These are phyloP conservation scores for Mycogone perniciosa DNA, from an alignment of 2,329 filamentous ascomycete species.

Conservation along the genomic window DNA sequence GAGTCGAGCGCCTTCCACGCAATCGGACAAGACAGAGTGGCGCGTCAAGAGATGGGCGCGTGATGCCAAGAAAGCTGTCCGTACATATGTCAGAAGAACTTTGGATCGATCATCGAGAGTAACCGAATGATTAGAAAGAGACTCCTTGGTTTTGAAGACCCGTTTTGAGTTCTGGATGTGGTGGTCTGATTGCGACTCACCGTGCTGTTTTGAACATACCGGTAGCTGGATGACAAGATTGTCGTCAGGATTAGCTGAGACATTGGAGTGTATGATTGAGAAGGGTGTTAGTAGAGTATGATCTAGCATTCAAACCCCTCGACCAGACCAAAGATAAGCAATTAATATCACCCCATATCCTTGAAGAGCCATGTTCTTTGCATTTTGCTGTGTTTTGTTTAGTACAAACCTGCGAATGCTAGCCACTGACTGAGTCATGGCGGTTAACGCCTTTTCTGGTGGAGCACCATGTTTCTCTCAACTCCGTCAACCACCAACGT, in stretches of 20 bases:
- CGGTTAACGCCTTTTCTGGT: too few species aligned
- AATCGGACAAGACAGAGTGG: slow-evolving; percentile 18
- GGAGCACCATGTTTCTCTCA: too few species aligned
- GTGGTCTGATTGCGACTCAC: background rate
- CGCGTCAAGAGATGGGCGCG: slow-evolving; percentile 30
- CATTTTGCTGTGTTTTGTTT: too few species aligned
- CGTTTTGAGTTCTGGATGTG: slow-evolving; percentile 3
- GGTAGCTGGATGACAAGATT: background rate
- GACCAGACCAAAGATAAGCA: background rate
- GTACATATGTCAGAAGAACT: slow-evolving; percentile 27
- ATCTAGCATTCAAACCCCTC: background rate
- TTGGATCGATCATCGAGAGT: slow-evolving; percentile 25
- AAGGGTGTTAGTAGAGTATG: background rate
- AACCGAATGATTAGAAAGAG: slow-evolving; percentile 9
- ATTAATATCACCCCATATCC: background rate
- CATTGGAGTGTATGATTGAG: background rate
- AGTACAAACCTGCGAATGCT: too few species aligned
- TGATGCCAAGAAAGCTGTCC: slow-evolving; percentile 27
- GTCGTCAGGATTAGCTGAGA: background rate
- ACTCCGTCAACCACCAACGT: too few species aligned
- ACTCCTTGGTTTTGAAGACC: background rate
- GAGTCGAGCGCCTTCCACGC: slow-evolving; percentile 9
- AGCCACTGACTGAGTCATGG: too few species aligned
- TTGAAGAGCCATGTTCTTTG: too few species aligned
- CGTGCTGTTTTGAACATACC: slow-evolving; percentile 10